Conservation (phyloP, 2,329 filamentous ascomycete species). For the Cladophialophora chaetospira region DNA sequence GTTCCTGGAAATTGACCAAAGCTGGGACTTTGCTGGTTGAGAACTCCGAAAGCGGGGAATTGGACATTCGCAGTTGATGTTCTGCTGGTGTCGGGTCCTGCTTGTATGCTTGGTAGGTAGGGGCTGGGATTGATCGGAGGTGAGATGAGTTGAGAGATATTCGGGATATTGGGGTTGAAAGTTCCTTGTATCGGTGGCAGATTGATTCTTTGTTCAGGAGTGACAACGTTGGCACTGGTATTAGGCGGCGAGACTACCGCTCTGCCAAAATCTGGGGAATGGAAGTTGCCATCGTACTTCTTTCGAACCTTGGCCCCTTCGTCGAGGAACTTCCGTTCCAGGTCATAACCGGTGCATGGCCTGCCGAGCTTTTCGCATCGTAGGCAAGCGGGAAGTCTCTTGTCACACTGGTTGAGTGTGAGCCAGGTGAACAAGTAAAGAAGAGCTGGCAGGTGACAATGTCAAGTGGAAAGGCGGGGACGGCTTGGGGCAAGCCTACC, state of each 20-base stretch:
- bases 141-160: conserved; percentile 17
- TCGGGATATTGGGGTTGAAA: conserved; percentile 7
- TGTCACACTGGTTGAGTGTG: conserved; percentile 42
- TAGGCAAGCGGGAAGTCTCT: conserved; percentile 43
- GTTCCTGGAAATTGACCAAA: conserved; percentile 11
- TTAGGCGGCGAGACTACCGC: conserved; percentile 7
- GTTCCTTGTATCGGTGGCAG: conserved; percentile 8
- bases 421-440: not conserved
- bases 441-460: not conserved
- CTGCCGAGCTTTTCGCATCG: conserved; percentile 42
- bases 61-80: conserved; percentile 14
- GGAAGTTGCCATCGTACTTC: conserved; percentile 29
- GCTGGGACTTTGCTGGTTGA: conserved; percentile 8
- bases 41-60: conserved; percentile 19
- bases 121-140: conserved; percentile 9
- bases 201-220: conserved; percentile 5
- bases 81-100: not conserved
- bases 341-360: conserved; percentile 46
- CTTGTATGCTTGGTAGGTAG: conserved; percentile 6
- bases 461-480: not conserved
- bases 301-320: conserved; percentile 45
- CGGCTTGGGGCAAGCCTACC: conserved; percentile 12
- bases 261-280: conserved; percentile 15
- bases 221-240: not conserved
- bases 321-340: conserved; percentile 48